Evolutionary conservation across 148 eudicot species (phyloP).

Genomic region (Fagopyrum homotropicum): DNA sequence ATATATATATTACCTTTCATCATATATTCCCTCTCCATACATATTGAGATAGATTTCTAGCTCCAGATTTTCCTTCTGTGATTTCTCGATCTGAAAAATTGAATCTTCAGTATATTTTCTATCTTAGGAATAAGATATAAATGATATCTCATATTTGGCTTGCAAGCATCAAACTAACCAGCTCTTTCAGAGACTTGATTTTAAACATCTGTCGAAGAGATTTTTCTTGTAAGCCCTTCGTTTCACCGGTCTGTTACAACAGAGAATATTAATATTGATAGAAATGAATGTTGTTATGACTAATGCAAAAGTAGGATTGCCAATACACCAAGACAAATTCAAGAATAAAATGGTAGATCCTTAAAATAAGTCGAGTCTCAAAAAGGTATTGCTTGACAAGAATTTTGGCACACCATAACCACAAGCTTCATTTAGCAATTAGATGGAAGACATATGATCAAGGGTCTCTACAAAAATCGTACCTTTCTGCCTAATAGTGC

Average conservation of each 20-base stretch:
- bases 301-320: not conserved
- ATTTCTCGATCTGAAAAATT: constrained; percentile 62
- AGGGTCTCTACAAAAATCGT: not conserved
- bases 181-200: constrained; percentile 55
- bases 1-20: constrained; percentile 47
- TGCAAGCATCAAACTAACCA: constrained; percentile 40
- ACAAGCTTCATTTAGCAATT: constrained; percentile 2
- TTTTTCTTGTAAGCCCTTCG: constrained; percentile 50
- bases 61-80: constrained; percentile 68
- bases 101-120: constrained; percentile 19
- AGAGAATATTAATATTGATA: constrained; percentile 13
- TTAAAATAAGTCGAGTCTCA: not conserved
- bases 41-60: constrained; percentile 63
- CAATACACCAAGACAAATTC: not conserved
- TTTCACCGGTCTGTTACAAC: constrained; percentile 59
- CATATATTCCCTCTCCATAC: constrained; percentile 74
- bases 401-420: not conserved
- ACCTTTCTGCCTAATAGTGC: constrained; percentile 62
- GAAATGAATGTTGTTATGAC: not conserved
- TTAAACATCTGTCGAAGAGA: constrained; percentile 51
- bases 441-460: not conserved
- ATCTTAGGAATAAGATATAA: constrained; percentile 3
- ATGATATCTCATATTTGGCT: not conserved
- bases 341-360: not conserved
- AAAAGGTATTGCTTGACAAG: not conserved